Evolutionary conservation across 495 filamentous ascomycete genomes (phyloP), one percentile per base, ranked within the genome.

Genomic region (Jackrogersella minutella): DNA sequence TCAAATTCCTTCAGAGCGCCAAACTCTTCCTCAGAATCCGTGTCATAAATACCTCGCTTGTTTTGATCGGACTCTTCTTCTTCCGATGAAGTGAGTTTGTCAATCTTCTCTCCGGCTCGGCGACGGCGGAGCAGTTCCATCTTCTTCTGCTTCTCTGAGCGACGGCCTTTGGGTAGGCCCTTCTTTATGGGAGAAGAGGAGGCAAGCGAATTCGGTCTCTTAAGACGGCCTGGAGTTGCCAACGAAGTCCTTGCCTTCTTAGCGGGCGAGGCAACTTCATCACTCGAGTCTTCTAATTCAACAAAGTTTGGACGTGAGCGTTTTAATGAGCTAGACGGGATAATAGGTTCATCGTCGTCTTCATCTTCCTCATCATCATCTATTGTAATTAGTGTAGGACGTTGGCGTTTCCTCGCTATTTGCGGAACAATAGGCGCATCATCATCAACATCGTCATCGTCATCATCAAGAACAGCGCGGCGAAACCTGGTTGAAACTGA

Each of bases 61-160:
- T 75, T 74, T 33, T 81, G 80, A 1, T 76, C 73, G 11, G 74
- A 70, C 13, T 61, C 52, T 16, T 65, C 52, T 16, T 65, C 53
- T 21, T 81, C 77, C 2, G 68, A 71, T 1, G 73, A 72, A 0
- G 80, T 79, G 0, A 77, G 63, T 46, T 81, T 69, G 0, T 75
- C 65, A 14, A 82, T 78, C 52, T 78, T 82, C 49, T 86, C 74
- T 3, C 88, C 88, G 3, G 87, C 85, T 17, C 87, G 82, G 49
- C 82, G 78, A 30, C 85, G 82, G 34, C 81, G 84, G 4, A 90
- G 73, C 5, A 83, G 71, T 62, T 89, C 85, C 24, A 88, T 63
- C n/a, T 70, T 73, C 64, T 75, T 77, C 52, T 75, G 70, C 7
- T 72, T 74, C 16, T 64, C 59, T 5, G 71, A 59, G 33, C 73